These are phyloP conservation scores for Vitis riparia DNA, from an alignment of 164 flowering plant genomes.

Conservation along the genomic window DNA sequence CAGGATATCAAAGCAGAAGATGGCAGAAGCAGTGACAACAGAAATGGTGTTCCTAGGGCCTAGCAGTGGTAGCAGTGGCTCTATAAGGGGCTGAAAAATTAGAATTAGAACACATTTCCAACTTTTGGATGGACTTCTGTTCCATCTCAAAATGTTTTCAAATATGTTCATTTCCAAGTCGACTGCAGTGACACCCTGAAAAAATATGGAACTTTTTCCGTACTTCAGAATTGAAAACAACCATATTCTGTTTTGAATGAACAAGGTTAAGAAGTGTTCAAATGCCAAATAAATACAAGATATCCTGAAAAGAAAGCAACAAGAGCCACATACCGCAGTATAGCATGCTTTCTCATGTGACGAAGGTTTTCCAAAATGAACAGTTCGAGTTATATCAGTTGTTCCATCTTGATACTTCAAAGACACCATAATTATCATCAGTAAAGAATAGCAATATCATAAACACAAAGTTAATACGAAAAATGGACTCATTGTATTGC, in stretches of 20 bases:
- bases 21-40: too few relatives aligned
- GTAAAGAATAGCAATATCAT: background rate
- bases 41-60: too few relatives aligned
- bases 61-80: too few relatives aligned
- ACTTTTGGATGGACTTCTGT: too few relatives aligned
- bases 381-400: conserved; percentile 95
- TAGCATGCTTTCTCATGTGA: conserved; percentile 94
- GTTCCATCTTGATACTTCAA: conserved; percentile 95
- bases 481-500: conserved; percentile 1
- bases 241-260: background rate
- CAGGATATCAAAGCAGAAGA: too few relatives aligned
- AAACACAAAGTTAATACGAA: conserved; percentile 2
- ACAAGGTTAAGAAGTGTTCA: background rate
- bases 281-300: background rate
- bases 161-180: too few relatives aligned
- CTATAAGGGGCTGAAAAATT: too few relatives aligned
- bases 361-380: conserved; percentile 95
- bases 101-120: too few relatives aligned
- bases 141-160: too few relatives aligned
- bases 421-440: conserved; percentile 7
- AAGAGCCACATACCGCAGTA: conserved; percentile 67
- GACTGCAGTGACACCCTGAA: too few relatives aligned
- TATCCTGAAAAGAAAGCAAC: background rate
- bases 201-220: too few relatives aligned
- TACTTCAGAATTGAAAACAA: too few relatives aligned